Base-by-base conservation (phyloP, 331 rosid genomes). In the Rosa hybrid region DNA sequence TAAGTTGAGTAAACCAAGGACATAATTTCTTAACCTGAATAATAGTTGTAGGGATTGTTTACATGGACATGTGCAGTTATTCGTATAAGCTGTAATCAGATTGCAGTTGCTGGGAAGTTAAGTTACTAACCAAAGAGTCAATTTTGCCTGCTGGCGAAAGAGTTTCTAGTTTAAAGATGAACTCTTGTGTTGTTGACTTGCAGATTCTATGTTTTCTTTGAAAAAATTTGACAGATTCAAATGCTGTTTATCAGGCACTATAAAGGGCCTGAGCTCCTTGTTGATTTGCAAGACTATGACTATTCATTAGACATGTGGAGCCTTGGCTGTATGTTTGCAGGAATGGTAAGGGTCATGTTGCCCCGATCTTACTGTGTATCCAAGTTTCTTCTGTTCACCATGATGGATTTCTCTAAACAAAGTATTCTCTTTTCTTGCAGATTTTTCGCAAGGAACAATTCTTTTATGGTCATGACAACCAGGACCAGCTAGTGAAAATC, bases 361-460 rank as follows among this genome's bases (percentile, higher is more conserved):
- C 69, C 78, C 64, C 41, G 18, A 14, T 67, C 12, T 20, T 71
- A 21, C 49, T 20, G 18, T 71, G 75, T 8, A 39, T 70, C 57
- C 4, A 27, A 12, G 56, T 16, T 18, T 30, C 51, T 77, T 56
- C 45, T 78, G 21, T 77, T 45, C 20, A 39, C 64, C 49, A 53
- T 59, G 68, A 57, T 6, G 12, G 42, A 63, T 39, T 17, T 74
- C 34, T 41, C 60, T 72, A 7, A 79, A 18, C 54, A 12, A 25
- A 67, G 78, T 54, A 34, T 50, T 56, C 51, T 50, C 34, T 64
- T 68, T 65, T 49, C 70, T 38, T 75, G 57, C 87, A 76, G 81
- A 88, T 85, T 21, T 88, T 86, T 78, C 85, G 89, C 65, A 86
- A 86, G 86, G 90, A 86, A 79, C 90, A 86, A 17, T 81, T 86